phyloP scores from a whole-genome alignment of 805 yeast genomes.

The Ogataea nakhonphanomensis region DNA sequence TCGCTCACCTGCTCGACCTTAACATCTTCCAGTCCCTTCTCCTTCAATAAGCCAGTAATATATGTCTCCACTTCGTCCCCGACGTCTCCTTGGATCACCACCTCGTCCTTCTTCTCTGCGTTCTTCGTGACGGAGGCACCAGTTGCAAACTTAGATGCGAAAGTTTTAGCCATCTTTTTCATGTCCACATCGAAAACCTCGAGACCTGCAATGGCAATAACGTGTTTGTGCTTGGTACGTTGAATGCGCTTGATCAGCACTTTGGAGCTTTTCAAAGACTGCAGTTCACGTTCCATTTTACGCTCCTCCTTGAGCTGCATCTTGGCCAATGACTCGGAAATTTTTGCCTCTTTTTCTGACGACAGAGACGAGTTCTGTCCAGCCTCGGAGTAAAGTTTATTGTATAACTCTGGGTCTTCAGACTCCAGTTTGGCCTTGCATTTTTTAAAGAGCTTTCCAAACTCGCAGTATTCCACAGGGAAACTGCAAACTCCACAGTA shows the following conservation, averaged over 20 bases:
- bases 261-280: slow-evolving; percentile 73
- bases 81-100: slow-evolving; percentile 91
- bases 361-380: slow-evolving; percentile 52
- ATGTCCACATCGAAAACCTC: slow-evolving; percentile 86
- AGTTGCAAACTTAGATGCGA: slow-evolving; percentile 92
- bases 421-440: slow-evolving; percentile 81
- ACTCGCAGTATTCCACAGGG: slow-evolving; percentile 94
- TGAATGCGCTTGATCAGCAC: slow-evolving; percentile 83
- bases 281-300: slow-evolving; percentile 79
- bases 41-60: slow-evolving; percentile 65
- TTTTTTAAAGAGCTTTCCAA: slow-evolving; percentile 74
- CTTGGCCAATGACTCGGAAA: slow-evolving; percentile 77
- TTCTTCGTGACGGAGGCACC: slow-evolving; percentile 91
- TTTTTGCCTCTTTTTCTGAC: slow-evolving; percentile 75
- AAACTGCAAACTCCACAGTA: slow-evolving; percentile 80
- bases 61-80: slow-evolving; percentile 85
- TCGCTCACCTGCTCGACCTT: slow-evolving; percentile 89
- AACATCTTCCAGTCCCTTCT: slow-evolving; percentile 77
- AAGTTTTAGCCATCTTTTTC: slow-evolving; percentile 87
- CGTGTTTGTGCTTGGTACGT: slow-evolving; percentile 83
- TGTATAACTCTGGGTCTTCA: slow-evolving; percentile 53
- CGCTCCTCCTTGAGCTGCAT: slow-evolving; percentile 83
- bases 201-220: slow-evolving; percentile 80
- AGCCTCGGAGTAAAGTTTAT: slow-evolving; percentile 57
- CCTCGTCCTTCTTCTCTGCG: slow-evolving; percentile 88